These are phyloP conservation scores for Globisporangium uncinulatum DNA, from an alignment of 352 stramenopile genomes.

Conservation along the genomic window DNA sequence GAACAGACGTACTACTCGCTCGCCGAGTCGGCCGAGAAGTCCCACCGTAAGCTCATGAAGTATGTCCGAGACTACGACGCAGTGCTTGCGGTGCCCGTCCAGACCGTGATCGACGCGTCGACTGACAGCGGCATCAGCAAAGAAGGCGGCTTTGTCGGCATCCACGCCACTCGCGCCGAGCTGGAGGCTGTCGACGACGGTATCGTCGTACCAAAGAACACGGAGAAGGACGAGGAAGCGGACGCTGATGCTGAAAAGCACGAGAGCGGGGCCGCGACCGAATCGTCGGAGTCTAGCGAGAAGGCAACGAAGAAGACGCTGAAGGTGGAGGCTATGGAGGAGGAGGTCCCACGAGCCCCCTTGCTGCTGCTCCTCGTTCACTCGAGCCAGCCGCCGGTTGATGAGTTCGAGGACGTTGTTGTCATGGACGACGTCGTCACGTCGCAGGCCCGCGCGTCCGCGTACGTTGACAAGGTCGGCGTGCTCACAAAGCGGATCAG, in stretches of 20 bases:
- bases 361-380: constrained; percentile 11
- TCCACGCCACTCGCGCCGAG: constrained; percentile 63
- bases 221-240: constrained; percentile 9
- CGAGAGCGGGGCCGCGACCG: neutral
- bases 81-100: constrained; percentile 73
- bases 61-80: constrained; percentile 92
- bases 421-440: neutral
- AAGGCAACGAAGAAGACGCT: constrained; percentile 5
- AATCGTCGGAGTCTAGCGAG: neutral
- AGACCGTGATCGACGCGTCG: constrained; percentile 86
- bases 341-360: constrained; percentile 5
- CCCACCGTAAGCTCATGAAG: constrained; percentile 98
- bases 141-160: constrained; percentile 71
- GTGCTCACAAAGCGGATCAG: constrained; percentile 59
- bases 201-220: constrained; percentile 33
- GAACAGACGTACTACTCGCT: constrained; percentile 99
- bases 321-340: neutral
- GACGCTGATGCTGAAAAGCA: constrained; percentile 8
- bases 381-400: neutral
- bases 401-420: constrained; percentile 6
- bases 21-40: constrained; percentile 96
- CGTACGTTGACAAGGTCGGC: constrained; percentile 50
- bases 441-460: constrained; percentile 9
- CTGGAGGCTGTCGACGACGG: constrained; percentile 45
- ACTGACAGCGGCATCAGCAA: constrained; percentile 80